These are phyloP conservation scores for Sporobolomyces phaffii DNA, from an alignment of 768 basidiomycete genomes.

Conservation along the genomic window DNA sequence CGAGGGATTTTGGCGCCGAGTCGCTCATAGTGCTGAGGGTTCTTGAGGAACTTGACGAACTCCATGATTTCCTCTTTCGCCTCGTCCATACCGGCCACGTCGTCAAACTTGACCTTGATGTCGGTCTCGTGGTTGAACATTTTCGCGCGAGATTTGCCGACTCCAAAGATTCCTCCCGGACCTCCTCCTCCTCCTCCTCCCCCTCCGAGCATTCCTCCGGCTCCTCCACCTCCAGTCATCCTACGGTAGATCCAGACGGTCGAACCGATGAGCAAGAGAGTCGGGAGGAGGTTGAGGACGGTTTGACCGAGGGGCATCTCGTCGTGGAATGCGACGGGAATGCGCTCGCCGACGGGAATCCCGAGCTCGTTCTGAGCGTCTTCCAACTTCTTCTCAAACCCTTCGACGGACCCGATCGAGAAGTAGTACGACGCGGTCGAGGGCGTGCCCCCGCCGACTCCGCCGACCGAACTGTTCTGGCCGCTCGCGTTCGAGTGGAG, in stretches of 20 bases:
- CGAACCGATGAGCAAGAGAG: slow-evolving; percentile 80
- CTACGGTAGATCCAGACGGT: slow-evolving; percentile 76
- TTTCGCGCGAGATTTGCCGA: slow-evolving; percentile 90
- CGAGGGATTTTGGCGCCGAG: slow-evolving; percentile 97
- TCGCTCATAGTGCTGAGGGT: slow-evolving; percentile 87
- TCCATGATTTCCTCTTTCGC: slow-evolving; percentile 99
- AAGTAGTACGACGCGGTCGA: slow-evolving; percentile 60
- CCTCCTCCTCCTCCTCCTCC: slow-evolving; percentile 52
- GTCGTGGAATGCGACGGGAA: slow-evolving; percentile 94
- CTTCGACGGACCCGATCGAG: slow-evolving; percentile 95
- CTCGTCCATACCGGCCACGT: slow-evolving; percentile 98
- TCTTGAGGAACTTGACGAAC: slow-evolving; percentile 97
- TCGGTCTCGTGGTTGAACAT: slow-evolving; percentile 94
- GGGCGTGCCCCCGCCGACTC: slow-evolving; percentile 9
- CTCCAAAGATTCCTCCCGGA: slow-evolving; percentile 86
- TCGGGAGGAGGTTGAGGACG: slow-evolving; percentile 87
- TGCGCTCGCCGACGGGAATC: slow-evolving; percentile 83
- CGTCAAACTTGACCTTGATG: slow-evolving; percentile 85
- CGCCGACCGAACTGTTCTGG: slow-evolving; percentile 51
- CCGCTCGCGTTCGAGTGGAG: slow-evolving; percentile 83
- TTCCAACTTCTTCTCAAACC: slow-evolving; percentile 89
- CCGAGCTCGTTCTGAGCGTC: slow-evolving; percentile 86
- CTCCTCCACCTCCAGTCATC: slow-evolving; percentile 58
- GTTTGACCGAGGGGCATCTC: slow-evolving; percentile 80
- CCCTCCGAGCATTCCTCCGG: slow-evolving; percentile 31